Conservation (phyloP, 495 filamentous ascomycete genomes). For the Neurospora sublineolata region DNA sequence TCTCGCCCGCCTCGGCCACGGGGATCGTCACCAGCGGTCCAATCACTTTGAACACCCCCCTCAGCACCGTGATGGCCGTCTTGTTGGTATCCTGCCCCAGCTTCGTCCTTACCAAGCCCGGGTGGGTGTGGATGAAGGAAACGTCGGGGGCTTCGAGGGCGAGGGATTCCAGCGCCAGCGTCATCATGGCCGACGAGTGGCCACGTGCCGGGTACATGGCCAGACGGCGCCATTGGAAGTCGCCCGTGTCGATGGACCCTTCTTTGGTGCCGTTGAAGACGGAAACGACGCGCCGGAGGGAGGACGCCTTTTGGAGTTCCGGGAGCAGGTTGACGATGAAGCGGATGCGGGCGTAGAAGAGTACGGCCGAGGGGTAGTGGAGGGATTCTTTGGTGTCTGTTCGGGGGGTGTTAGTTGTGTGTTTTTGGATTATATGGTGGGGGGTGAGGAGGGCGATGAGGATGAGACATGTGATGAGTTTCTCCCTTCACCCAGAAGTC, state of each 20-base stretch:
- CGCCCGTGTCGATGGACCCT: slow-evolving; percentile 34
- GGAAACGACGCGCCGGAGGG: slow-evolving; percentile 46
- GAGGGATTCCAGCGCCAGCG: slow-evolving; percentile 38
- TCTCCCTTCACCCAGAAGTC: too few species aligned
- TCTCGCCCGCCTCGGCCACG: slow-evolving; percentile 38
- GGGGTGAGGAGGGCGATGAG: background rate
- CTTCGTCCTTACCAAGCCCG: slow-evolving; percentile 39
- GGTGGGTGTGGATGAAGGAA: slow-evolving; percentile 48
- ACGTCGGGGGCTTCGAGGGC: slow-evolving; percentile 37
- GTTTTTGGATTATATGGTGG: too few species aligned
- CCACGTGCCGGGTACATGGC: slow-evolving; percentile 16
- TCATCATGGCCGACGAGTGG: slow-evolving; percentile 39
- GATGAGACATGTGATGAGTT: background rate
- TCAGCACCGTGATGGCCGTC: background rate
- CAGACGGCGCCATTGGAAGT: slow-evolving; percentile 29
- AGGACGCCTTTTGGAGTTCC: slow-evolving; percentile 32
- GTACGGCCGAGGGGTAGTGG: slow-evolving; percentile 39
- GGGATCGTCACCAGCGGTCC: slow-evolving; percentile 8
- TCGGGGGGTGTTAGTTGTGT: background rate
- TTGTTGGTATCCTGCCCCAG: slow-evolving; percentile 4
- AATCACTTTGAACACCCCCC: slow-evolving; percentile 4
- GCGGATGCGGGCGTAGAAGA: slow-evolving; percentile 52
- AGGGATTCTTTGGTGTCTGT: slow-evolving; percentile 50
- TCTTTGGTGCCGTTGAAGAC: slow-evolving; percentile 45
- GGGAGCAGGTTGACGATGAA: slow-evolving; percentile 56